These are phyloP conservation scores for Vitis amurensis DNA, from an alignment of 164 flowering plant genomes.

Conservation along the genomic window DNA sequence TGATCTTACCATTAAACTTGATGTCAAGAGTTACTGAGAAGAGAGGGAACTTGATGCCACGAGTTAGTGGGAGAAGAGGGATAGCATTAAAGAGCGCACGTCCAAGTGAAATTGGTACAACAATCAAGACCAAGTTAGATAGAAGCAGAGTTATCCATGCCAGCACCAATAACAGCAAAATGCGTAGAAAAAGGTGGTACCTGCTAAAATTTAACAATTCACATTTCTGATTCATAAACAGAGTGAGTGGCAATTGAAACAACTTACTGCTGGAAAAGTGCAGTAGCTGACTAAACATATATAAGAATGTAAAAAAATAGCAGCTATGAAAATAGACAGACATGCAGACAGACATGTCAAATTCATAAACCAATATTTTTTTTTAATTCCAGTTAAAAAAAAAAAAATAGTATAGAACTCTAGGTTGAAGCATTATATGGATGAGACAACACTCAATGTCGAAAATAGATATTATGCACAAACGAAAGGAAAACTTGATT, in stretches of 20 bases:
- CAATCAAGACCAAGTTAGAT: slow-evolving; percentile 56
- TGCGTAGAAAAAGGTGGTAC: slow-evolving; percentile 60
- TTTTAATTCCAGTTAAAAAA: no score
- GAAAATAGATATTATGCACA: no score
- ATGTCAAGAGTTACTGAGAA: background rate
- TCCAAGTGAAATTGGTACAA: slow-evolving; percentile 63
- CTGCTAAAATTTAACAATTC: slow-evolving; percentile 24
- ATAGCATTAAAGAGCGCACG: slow-evolving; percentile 51
- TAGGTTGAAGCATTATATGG: no score
- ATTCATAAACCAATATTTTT: no score
- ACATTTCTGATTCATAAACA: background rate
- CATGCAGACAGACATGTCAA: no score
- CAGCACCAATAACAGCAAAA: slow-evolving; percentile 54
- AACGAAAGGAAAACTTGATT: no score
- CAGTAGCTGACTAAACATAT: background rate
- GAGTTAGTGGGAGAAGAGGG: slow-evolving; percentile 61
- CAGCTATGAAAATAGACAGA: no score
- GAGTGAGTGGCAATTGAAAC: background rate
- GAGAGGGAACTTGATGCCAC: slow-evolving; percentile 46
- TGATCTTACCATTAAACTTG: slow-evolving; percentile 28
- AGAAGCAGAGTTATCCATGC: slow-evolving; percentile 74
- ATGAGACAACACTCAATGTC: no score
- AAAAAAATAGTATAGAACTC: no score
- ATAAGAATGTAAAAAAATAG: no score
- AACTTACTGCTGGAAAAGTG: background rate